These are phyloP conservation scores for Byssothecium circinans DNA, from an alignment of 2,329 filamentous ascomycete genomes.

Conservation along the genomic window DNA sequence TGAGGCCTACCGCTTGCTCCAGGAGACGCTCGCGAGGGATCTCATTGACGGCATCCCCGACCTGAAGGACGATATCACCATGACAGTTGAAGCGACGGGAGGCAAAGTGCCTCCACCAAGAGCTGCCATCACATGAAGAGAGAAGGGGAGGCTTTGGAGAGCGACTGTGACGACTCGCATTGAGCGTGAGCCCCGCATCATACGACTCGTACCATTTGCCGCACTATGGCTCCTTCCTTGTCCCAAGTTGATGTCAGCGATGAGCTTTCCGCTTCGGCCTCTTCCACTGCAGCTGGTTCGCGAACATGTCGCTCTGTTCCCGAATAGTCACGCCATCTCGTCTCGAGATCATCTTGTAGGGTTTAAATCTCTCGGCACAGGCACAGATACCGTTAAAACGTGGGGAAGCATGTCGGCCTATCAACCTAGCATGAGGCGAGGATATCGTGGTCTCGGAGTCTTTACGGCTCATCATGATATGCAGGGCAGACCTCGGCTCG, in stretches of 20 bases:
- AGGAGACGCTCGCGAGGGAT: slow-evolving; percentile 61
- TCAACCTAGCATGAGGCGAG: not conserved
- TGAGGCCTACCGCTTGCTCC: slow-evolving; percentile 61
- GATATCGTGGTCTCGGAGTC: not conserved
- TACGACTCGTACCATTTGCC: no score
- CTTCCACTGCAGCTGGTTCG: no score
- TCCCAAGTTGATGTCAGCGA: not conserved
- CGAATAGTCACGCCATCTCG: no score
- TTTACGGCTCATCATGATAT: not conserved
- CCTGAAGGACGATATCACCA: slow-evolving; percentile 55
- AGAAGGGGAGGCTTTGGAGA: not conserved
- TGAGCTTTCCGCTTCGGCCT: no score
- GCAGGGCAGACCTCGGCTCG: not conserved
- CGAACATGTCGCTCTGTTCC: no score
- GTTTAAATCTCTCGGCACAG: no score
- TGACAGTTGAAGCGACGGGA: slow-evolving; percentile 51
- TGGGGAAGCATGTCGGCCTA: slow-evolving; percentile 6
- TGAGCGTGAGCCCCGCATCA: no score
- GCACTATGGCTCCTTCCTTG: no score
- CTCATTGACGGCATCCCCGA: slow-evolving; percentile 62
- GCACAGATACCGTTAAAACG: slow-evolving; percentile 6
- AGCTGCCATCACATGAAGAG: slow-evolving; percentile 2
- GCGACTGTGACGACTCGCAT: not conserved
- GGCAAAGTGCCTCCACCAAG: slow-evolving; percentile 30
- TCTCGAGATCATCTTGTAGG: no score